These are phyloP conservation scores for Globisporangium splendens DNA, from an alignment of 352 stramenopile species.

Conservation along the genomic window DNA sequence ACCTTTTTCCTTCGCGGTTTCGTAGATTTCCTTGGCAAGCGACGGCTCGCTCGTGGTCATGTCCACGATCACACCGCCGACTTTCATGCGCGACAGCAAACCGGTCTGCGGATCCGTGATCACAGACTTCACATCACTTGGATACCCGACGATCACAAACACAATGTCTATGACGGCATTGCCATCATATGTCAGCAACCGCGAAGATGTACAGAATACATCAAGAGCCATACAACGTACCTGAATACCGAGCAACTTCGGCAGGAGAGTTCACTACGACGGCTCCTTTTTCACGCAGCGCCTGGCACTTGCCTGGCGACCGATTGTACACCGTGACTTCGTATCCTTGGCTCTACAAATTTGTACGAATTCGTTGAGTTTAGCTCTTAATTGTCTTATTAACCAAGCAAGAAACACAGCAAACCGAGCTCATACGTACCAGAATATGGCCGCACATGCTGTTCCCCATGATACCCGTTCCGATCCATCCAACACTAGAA, in stretches of 20 bases:
- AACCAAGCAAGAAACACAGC: background rate
- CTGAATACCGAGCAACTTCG: slow-evolving; percentile 74
- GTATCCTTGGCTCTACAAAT: slow-evolving; percentile 69
- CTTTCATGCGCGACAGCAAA: slow-evolving; percentile 66
- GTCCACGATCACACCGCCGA: slow-evolving; percentile 83
- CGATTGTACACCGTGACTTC: slow-evolving; percentile 86
- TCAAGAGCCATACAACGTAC: slow-evolving; percentile 19
- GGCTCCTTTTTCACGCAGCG: slow-evolving; percentile 71
- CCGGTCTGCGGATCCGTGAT: slow-evolving; percentile 67
- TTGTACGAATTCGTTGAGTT: too few species aligned
- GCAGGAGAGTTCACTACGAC: slow-evolving; percentile 67
- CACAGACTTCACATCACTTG: slow-evolving; percentile 75
- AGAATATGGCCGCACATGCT: slow-evolving; percentile 89
- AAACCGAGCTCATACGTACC: slow-evolving; percentile 24
- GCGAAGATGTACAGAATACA: background rate
- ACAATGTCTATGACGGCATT: slow-evolving; percentile 64
- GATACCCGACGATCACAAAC: slow-evolving; percentile 89
- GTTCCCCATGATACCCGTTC: slow-evolving; percentile 84
- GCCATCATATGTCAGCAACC: background rate
- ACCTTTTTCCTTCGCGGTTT: slow-evolving; percentile 61
- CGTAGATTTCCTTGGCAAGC: slow-evolving; percentile 87
- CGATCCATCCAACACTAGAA: slow-evolving; percentile 80
- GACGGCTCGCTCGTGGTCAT: slow-evolving; percentile 89
- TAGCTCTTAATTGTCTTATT: too few species aligned
- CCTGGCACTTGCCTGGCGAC: slow-evolving; percentile 77